A percentile compares a stretch with the other conserved stretches of the same genome.
Conservation (phyloP, 148 eudicot genomes). For the Suaeda aralocaspica region DNA sequence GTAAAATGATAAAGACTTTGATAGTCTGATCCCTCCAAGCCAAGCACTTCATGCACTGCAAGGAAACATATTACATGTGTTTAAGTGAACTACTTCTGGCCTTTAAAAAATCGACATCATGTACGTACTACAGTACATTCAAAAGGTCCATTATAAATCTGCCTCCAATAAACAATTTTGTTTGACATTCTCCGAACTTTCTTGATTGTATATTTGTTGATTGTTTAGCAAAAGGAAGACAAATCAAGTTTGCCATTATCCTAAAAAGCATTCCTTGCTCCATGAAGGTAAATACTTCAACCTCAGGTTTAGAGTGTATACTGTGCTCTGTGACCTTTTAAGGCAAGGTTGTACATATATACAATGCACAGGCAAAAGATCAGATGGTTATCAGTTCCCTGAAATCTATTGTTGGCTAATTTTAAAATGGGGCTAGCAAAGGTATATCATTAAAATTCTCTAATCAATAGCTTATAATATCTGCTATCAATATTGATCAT, state of each 20-base stretch:
- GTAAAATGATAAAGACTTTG: slow-evolving; percentile 93
- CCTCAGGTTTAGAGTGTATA: not conserved
- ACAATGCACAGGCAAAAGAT: too few species aligned
- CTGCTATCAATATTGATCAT: too few species aligned
- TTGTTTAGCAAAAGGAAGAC: not conserved
- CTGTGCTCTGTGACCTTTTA: too few species aligned
- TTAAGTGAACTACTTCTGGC: not conserved
- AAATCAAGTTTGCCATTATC: too few species aligned
- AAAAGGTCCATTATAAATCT: not conserved
- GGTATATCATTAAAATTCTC: too few species aligned
- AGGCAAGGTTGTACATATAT: too few species aligned
- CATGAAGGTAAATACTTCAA: not conserved
- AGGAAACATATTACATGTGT: not conserved
- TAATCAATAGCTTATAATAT: too few species aligned
- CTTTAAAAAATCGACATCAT: not conserved
- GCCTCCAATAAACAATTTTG: not conserved
- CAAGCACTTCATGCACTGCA: slow-evolving; percentile 86
- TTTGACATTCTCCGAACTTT: not conserved
- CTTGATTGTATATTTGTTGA: not conserved
- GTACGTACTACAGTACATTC: not conserved
- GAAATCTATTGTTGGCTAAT: too few species aligned
- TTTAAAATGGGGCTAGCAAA: too few species aligned
- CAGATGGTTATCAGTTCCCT: too few species aligned
- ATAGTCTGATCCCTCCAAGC: slow-evolving; percentile 59
- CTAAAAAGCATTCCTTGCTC: not conserved